Conservation (phyloP, 805 yeast genomes). For the Yamadazyma takamatsuzukensis region DNA sequence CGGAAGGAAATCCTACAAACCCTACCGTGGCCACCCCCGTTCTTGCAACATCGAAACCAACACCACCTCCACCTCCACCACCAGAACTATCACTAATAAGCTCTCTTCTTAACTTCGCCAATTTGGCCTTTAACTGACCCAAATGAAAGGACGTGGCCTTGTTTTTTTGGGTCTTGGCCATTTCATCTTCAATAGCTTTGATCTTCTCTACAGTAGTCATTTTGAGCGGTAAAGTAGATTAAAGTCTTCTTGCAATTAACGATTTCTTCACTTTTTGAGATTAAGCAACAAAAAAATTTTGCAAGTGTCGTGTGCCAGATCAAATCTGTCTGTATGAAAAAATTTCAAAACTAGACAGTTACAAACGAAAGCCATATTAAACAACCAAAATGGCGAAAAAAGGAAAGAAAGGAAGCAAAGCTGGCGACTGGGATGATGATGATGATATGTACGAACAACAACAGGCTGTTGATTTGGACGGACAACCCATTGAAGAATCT, state of each 20-base stretch:
- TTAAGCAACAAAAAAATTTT: no score
- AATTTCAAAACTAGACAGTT: no score
- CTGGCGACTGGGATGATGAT: conserved; percentile 74
- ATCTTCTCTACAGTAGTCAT: conserved; percentile 57
- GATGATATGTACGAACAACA: conserved; percentile 41
- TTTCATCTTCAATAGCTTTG: conserved; percentile 91
- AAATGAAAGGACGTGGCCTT: conserved; percentile 96
- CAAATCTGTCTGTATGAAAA: no score
- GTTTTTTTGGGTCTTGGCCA: conserved; percentile 97
- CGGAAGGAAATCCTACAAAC: conserved; percentile 97
- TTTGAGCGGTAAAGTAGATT: no score
- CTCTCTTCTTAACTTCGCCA: conserved; percentile 93
- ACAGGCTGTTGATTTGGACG: conserved; percentile 3
- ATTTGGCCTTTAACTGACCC: conserved; percentile 95
- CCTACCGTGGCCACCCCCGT: conserved; percentile 98
- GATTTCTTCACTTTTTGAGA: no score
- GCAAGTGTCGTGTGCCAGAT: no score
- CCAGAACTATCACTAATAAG: conserved; percentile 61
- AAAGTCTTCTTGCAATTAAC: no score
- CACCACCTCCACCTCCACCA: conserved; percentile 84
- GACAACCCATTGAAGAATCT: conserved; percentile 21
- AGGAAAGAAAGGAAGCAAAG: conserved; percentile 55
- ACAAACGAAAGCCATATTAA: no score
- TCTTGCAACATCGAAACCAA: conserved; percentile 97
- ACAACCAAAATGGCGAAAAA: conserved; percentile 48